phyloP scores from a whole-genome alignment of 2,329 filamentous ascomycete species.

The Alternaria atra region DNA sequence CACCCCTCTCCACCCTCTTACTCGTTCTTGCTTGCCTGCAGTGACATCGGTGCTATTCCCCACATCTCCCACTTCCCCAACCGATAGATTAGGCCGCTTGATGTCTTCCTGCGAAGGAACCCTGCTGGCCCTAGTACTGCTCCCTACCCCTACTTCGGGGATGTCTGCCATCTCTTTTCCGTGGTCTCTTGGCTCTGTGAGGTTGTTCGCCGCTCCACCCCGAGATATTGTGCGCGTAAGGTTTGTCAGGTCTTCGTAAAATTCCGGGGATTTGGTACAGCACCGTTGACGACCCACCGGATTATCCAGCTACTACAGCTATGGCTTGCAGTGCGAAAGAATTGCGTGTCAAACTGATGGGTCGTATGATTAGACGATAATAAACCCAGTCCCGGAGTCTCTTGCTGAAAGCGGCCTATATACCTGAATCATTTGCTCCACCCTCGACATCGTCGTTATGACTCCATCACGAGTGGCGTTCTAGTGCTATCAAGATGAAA shows the following conservation, averaged over 20 bases:
- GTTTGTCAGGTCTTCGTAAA: conserved; percentile 3
- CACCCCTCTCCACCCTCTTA: conserved; percentile 23
- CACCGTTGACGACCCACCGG: conserved; percentile 7
- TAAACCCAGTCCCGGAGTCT: not conserved
- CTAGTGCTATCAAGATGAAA: not conserved
- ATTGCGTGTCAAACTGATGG: not conserved
- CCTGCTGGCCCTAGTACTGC: conserved; percentile 2
- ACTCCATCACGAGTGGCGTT: conserved; percentile 10
- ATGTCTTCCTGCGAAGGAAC: conserved; percentile 12
- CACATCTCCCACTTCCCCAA: conserved; percentile 1
- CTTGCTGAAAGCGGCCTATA: not conserved
- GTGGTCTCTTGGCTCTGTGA: not conserved
- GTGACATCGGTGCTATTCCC: conserved; percentile 10
- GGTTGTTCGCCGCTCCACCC: conserved; percentile 14
- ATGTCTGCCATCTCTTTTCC: not conserved
- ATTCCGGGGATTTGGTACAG: conserved; percentile 7
- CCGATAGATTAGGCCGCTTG: conserved; percentile 8
- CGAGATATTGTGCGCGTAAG: conserved; percentile 8
- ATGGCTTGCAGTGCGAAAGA: conserved; percentile 1
- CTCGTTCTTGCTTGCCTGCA: conserved; percentile 22
- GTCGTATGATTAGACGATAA: not conserved
- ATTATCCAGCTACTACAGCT: not conserved
- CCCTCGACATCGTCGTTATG: conserved; percentile 3
- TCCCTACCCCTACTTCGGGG: not conserved
- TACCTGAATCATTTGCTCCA: conserved; percentile 18